Percentiles rank a stretch among this genome's conserved stretches.
These are phyloP conservation scores for Onygenales sp. DNA, from an alignment of 2,329 filamentous ascomycete genomes.

Conservation along the genomic window DNA sequence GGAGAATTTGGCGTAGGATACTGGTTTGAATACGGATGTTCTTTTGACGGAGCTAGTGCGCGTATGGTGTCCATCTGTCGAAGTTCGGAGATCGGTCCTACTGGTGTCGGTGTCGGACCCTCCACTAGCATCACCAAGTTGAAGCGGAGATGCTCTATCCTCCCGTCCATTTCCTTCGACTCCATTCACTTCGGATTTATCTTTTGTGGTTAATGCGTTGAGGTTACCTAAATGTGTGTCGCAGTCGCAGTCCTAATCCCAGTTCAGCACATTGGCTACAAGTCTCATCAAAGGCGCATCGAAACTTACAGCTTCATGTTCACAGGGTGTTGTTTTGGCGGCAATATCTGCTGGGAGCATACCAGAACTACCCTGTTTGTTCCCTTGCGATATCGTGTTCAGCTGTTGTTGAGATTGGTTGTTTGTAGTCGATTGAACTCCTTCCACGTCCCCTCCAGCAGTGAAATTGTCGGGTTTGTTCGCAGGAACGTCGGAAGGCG, in stretches of 20 bases:
- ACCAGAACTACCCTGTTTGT: constrained; percentile 14
- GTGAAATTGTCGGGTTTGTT: constrained; percentile 44
- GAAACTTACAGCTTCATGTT: constrained; percentile 1
- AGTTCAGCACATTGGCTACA: neutral
- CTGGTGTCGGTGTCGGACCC: constrained; percentile 57
- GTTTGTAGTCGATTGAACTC: constrained; percentile 27
- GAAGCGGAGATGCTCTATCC: constrained; percentile 25
- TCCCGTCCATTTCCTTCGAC: constrained; percentile 25
- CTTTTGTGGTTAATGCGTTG: constrained; percentile 7
- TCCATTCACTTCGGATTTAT: constrained; percentile 30
- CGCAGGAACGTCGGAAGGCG: constrained; percentile 58
- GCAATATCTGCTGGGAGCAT: constrained; percentile 11
- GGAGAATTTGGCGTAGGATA: constrained; percentile 58
- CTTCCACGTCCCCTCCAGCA: constrained; percentile 42
- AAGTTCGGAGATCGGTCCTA: constrained; percentile 40
- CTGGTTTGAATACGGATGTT: constrained; percentile 53
- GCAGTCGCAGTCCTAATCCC: neutral
- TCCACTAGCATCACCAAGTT: constrained; percentile 37
- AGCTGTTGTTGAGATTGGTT: constrained; percentile 19
- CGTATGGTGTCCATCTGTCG: constrained; percentile 29
- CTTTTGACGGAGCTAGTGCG: constrained; percentile 49
- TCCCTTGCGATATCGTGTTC: constrained; percentile 13
- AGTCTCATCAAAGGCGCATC: no score
- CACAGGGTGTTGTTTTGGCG: constrained; percentile 8
- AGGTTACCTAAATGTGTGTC: neutral